Conservation (phyloP, 345 rosid genomes). For the Heritiera littoralis region DNA sequence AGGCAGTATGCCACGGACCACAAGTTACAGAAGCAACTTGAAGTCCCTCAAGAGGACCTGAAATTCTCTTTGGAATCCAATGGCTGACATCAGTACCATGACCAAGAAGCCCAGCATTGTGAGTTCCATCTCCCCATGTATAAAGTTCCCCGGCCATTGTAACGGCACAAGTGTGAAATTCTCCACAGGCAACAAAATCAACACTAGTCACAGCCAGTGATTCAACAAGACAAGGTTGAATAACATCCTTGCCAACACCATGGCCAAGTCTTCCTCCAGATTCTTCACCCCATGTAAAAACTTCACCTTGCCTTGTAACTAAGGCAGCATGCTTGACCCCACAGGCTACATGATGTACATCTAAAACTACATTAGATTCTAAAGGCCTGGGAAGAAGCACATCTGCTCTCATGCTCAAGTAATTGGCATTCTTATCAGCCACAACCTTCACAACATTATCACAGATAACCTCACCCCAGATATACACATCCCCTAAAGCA, state of each 20-base stretch:
- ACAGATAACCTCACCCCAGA: conserved; percentile 92
- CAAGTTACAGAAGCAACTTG: conserved; percentile 82
- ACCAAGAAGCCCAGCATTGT: conserved; percentile 93
- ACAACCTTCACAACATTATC: conserved; percentile 63
- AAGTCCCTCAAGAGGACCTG: conserved; percentile 93
- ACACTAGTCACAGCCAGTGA: conserved; percentile 61
- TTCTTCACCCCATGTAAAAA: conserved; percentile 97
- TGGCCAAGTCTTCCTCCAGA: conserved; percentile 97
- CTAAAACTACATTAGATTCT: conserved; percentile 83
- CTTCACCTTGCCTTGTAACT: conserved; percentile 90
- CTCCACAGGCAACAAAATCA: conserved; percentile 92
- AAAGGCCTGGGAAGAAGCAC: conserved; percentile 74
- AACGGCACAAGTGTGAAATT: conserved; percentile 93
- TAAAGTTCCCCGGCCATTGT: conserved; percentile 89
- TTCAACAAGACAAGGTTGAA: conserved; percentile 78
- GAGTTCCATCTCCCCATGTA: conserved; percentile 97
- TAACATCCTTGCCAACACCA: conserved; percentile 75
- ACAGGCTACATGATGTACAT: conserved; percentile 86
- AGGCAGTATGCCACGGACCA: conserved; percentile 98
- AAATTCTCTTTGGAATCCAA: conserved; percentile 96
- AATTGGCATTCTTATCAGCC: conserved; percentile 55
- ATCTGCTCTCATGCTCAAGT: conserved; percentile 58
- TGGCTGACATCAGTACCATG: conserved; percentile 86
- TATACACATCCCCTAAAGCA: conserved; percentile 93
- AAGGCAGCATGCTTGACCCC: conserved; percentile 92